Evolutionary conservation across 2,329 filamentous ascomycete species (phyloP).

Genomic region (Penicillium sp.): DNA sequence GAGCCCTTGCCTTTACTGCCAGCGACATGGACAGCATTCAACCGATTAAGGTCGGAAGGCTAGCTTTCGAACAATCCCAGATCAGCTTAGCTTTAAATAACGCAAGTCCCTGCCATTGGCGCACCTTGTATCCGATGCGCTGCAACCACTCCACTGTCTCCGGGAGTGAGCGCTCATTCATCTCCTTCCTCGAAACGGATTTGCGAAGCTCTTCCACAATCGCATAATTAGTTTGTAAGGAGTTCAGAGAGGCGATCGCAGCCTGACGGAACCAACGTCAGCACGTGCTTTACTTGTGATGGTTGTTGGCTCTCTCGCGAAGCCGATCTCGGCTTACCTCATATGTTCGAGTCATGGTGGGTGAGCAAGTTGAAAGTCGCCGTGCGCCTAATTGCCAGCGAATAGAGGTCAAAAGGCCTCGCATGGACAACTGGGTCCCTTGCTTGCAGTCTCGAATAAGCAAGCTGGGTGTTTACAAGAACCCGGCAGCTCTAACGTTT

Average conservation of each 20-base stretch:
- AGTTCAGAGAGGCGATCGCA: constrained; percentile 70
- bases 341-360: constrained; percentile 40
- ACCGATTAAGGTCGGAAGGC: constrained; percentile 58
- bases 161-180: constrained; percentile 72
- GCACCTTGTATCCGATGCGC: constrained; percentile 70
- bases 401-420: constrained; percentile 23
- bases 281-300: not conserved
- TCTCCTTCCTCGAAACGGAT: constrained; percentile 58
- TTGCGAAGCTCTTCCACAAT: constrained; percentile 73
- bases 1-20: constrained; percentile 95
- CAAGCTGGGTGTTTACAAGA: constrained; percentile 18
- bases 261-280: constrained; percentile 44
- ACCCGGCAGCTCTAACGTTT: constrained; percentile 17
- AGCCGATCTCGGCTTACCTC: constrained; percentile 29
- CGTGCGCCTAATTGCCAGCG: constrained; percentile 19
- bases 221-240: constrained; percentile 74
- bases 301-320: not conserved
- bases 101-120: constrained; percentile 23
- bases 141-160: constrained; percentile 77
- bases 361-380: constrained; percentile 32
- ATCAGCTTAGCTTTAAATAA: not conserved
- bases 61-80: constrained; percentile 28
- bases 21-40: constrained; percentile 74
- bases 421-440: constrained; percentile 28
- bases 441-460: constrained; percentile 14